Conservation (phyloP, 208 protist species). For the Trypanosomatidae sp. region DNA sequence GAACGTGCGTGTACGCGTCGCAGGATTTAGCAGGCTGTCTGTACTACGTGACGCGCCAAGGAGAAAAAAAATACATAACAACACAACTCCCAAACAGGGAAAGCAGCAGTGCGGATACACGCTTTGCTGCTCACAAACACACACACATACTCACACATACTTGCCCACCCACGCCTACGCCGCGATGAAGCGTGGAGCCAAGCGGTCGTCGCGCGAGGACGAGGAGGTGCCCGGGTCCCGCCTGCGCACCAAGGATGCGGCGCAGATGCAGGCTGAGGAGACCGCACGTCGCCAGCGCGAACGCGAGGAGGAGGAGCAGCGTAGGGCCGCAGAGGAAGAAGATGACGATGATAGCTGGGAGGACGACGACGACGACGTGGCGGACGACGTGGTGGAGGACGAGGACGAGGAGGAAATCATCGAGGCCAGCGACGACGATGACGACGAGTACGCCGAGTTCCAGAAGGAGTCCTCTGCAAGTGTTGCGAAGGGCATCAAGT, state of each 20-base stretch:
- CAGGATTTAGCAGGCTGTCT: too few relatives aligned
- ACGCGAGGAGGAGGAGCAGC: slow-evolving; percentile 11
- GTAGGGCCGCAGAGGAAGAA: slow-evolving; percentile 14
- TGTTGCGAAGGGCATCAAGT: slow-evolving; percentile 43
- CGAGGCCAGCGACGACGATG: slow-evolving; percentile 54
- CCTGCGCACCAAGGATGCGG: slow-evolving; percentile 37
- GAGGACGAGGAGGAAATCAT: slow-evolving; percentile 61
- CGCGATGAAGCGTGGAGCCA: slow-evolving; percentile 31
- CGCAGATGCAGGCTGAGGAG: slow-evolving; percentile 42
- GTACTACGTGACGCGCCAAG: too few relatives aligned
- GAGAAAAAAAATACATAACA: too few relatives aligned
- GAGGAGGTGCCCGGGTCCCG: slow-evolving; percentile 29
- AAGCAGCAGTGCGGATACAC: too few relatives aligned
- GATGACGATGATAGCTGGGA: slow-evolving; percentile 41
- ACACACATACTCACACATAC: too few relatives aligned
- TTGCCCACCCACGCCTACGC: too few relatives aligned
- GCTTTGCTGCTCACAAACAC: too few relatives aligned
- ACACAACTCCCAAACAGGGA: too few relatives aligned
- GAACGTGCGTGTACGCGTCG: too few relatives aligned
- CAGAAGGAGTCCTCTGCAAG: slow-evolving; percentile 52
- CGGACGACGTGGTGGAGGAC: slow-evolving; percentile 38
- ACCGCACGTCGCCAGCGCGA: slow-evolving; percentile 28
- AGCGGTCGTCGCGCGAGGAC: slow-evolving; percentile 42
- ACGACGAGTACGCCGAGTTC: slow-evolving; percentile 81
- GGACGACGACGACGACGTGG: slow-evolving; percentile 33